A percentile compares a stretch with the other conserved stretches of the same genome.
Evolutionary conservation across 1,139 yeast genomes (phyloP).

Genomic region (Geotrichum klebahnii): DNA sequence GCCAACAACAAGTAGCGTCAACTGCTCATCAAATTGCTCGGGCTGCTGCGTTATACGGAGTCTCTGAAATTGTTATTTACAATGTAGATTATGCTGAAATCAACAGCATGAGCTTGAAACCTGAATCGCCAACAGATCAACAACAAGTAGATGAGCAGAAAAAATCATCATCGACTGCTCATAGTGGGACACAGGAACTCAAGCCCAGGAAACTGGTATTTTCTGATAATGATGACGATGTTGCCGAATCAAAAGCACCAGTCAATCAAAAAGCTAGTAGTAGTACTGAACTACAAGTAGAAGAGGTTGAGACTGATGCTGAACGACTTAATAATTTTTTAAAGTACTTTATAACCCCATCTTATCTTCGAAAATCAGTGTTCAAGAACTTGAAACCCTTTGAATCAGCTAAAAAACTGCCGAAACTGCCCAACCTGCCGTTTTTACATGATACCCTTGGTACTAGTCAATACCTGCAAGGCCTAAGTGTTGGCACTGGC

Average conservation of each 20-base stretch:
- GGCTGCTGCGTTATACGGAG: slow-evolving; percentile 63
- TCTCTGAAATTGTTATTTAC: slow-evolving; percentile 67
- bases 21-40: slow-evolving; percentile 76
- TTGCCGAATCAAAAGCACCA: slow-evolving; percentile 27
- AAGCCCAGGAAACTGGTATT: no score
- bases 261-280: slow-evolving; percentile 24
- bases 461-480: slow-evolving; percentile 49
- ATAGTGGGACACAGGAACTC: no score
- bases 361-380: slow-evolving; percentile 63
- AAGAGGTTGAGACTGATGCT: slow-evolving; percentile 17
- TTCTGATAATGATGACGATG: no score
- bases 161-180: no score
- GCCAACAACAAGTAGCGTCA: slow-evolving; percentile 67
- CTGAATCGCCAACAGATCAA: no score
- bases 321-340: slow-evolving; percentile 58
- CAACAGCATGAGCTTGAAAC: no score
- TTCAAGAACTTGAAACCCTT: slow-evolving; percentile 49
- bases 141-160: no score
- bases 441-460: slow-evolving; percentile 51
- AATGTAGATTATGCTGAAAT: no score
- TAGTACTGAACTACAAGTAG: no score
- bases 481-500: slow-evolving; percentile 61
- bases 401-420: slow-evolving; percentile 59
- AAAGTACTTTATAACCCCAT: slow-evolving; percentile 86
- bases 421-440: slow-evolving; percentile 69